phyloP scores from a whole-genome alignment of 306 rosid genomes.

The Cicer pinnatifidum region DNA sequence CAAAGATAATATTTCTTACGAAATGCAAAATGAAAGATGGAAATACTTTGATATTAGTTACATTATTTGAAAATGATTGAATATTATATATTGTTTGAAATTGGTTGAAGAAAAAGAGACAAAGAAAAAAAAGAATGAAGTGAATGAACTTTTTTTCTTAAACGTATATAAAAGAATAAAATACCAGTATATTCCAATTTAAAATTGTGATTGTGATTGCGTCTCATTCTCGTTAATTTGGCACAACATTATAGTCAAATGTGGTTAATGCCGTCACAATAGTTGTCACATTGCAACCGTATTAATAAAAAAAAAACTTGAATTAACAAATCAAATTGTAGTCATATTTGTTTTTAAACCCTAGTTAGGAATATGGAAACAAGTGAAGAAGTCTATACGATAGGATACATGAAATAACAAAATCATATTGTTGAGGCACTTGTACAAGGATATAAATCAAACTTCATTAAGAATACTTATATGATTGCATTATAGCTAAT shows the following conservation, averaged over 20 bases:
- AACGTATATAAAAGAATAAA: too few species aligned
- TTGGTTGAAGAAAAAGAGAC: conserved; percentile 14
- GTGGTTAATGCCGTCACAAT: neutral
- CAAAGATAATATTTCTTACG: conserved; percentile 24
- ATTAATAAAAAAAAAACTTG: neutral
- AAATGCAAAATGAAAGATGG: conserved; percentile 34
- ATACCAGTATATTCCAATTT: too few species aligned
- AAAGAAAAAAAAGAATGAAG: neutral
- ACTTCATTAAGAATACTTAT: conserved; percentile 68
- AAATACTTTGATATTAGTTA: conserved; percentile 10
- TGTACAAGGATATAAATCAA: conserved; percentile 46
- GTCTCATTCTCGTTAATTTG: neutral
- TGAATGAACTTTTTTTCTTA: too few species aligned
- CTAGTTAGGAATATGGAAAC: neutral
- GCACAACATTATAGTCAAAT: neutral
- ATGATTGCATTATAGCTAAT: conserved; percentile 63
- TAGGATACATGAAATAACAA: neutral
- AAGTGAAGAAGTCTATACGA: neutral
- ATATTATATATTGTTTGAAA: conserved; percentile 12
- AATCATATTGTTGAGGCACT: neutral
- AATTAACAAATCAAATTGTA: neutral
- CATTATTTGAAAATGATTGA: conserved; percentile 15
- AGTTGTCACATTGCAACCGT: neutral
- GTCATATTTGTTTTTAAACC: neutral
- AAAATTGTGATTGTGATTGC: neutral